Conservation (phyloP, 2,329 filamentous ascomycete genomes). For the Apiospora marii region DNA sequence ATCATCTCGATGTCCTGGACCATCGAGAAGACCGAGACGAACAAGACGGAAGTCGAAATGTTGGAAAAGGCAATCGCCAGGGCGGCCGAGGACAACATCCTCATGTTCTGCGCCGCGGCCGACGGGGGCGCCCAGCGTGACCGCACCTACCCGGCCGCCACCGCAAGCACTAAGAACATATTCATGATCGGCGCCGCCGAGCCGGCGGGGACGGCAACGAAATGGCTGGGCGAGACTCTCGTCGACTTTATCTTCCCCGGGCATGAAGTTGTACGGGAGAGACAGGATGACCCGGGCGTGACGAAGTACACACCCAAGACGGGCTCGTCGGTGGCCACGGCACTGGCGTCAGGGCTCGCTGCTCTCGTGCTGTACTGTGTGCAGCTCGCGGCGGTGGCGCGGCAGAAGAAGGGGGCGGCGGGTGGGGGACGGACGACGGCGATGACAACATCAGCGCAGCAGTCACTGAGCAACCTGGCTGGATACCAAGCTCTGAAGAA, state of each 20-base stretch:
- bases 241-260: not conserved
- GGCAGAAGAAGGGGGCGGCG: not conserved
- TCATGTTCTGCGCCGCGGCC: slow-evolving; percentile 18
- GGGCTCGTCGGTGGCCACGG: not conserved
- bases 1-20: slow-evolving; percentile 20
- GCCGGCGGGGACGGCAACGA: not conserved
- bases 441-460: no score
- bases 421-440: not conserved
- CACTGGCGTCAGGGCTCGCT: not conserved
- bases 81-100: not conserved
- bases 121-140: not conserved
- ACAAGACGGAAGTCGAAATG: not conserved
- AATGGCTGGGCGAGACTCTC: not conserved
- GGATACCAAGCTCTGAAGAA: not conserved
- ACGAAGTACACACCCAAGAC: not conserved
- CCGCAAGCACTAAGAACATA: not conserved
- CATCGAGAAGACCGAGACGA: not conserved
- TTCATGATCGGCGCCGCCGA: not conserved
- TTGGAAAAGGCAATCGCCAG: not conserved
- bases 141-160: not conserved
- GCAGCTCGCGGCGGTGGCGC: no score
- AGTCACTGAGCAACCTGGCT: not conserved
- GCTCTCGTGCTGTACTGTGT: not conserved
- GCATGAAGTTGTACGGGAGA: not conserved
- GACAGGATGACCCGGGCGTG: not conserved